Percentiles rank a stretch among this genome's conserved stretches.
These are phyloP conservation scores for Puccinia triticina DNA, from an alignment of 1,284 basidiomycete species.

Conservation along the genomic window DNA sequence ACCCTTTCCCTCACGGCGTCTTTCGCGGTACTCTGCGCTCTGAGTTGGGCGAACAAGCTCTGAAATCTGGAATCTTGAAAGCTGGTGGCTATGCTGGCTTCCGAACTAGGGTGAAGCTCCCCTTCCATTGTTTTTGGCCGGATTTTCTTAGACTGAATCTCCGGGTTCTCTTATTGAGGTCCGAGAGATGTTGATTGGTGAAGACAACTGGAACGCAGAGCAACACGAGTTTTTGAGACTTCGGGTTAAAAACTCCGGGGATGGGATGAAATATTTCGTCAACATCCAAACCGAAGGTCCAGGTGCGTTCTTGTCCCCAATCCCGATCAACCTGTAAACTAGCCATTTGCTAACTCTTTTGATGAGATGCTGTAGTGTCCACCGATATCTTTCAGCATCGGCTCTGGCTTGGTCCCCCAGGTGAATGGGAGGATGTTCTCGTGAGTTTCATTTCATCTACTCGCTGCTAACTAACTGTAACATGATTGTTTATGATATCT, in stretches of 20 bases:
- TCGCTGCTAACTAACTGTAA: neutral
- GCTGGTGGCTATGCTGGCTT: conserved; percentile 68
- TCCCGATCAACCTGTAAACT: neutral
- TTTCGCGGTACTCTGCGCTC: conserved; percentile 29
- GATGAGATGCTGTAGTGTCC: conserved; percentile 61
- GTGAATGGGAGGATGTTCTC: conserved; percentile 80
- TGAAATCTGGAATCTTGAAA: conserved; percentile 43
- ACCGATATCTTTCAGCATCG: conserved; percentile 88
- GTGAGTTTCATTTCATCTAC: conserved; percentile 63
- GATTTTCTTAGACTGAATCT: neutral
- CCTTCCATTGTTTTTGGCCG: neutral
- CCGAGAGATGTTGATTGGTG: conserved; percentile 73
- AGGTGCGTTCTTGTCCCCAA: conserved; percentile 52
- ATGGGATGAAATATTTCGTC: conserved; percentile 69
- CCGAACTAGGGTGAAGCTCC: conserved; percentile 66
- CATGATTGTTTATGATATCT: neutral
- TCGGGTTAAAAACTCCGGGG: conserved; percentile 73
- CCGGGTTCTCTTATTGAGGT: conserved; percentile 54
- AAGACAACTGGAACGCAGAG: conserved; percentile 76
- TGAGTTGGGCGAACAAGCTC: conserved; percentile 23
- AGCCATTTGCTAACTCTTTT: neutral
- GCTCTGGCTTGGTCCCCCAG: conserved; percentile 71
- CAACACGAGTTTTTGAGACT: conserved; percentile 76
- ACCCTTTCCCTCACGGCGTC: conserved; percentile 29
- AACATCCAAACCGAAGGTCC: conserved; percentile 82